These are phyloP conservation scores for Gaultheria prostrata DNA, from an alignment of 148 eudicot genomes.

Conservation along the genomic window DNA sequence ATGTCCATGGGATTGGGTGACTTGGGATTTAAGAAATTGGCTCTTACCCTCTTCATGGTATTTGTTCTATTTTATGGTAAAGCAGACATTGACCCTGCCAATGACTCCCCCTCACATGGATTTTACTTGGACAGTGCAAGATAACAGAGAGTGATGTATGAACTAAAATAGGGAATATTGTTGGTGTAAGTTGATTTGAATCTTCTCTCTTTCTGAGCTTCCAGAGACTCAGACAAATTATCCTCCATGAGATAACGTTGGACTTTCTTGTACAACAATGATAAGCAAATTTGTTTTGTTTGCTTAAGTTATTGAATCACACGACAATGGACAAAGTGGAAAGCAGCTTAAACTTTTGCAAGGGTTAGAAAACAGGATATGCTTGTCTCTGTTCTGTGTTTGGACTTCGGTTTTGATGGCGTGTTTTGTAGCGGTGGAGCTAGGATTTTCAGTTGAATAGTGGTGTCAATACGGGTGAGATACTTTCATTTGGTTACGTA, in stretches of 20 bases:
- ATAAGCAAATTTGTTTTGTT: not conserved
- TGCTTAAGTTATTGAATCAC: not conserved
- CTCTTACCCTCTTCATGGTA: not conserved
- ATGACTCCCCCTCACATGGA: not conserved
- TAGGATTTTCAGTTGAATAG: not conserved
- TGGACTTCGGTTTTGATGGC: not conserved
- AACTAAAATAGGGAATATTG: not conserved
- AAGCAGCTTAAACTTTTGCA: not conserved
- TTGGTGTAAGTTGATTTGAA: not conserved
- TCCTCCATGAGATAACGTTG: no score
- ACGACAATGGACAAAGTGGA: not conserved
- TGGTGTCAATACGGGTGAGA: not conserved
- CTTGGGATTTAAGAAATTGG: slow-evolving; percentile 9
- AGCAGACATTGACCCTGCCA: not conserved
- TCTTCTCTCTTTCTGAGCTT: not conserved
- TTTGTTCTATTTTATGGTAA: not conserved
- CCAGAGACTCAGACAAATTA: no score
- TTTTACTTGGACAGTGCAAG: not conserved
- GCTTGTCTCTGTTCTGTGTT: not conserved
- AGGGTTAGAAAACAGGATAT: not conserved
- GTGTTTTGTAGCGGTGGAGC: not conserved
- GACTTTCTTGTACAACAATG: not conserved
- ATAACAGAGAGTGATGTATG: not conserved
- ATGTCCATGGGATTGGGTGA: slow-evolving; percentile 14
- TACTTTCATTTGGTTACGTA: not conserved